Evolutionary conservation across 2,329 filamentous ascomycete species (phyloP), one percentile per base, ranked within the genome.

Genomic region (Fusarium sp.): DNA sequence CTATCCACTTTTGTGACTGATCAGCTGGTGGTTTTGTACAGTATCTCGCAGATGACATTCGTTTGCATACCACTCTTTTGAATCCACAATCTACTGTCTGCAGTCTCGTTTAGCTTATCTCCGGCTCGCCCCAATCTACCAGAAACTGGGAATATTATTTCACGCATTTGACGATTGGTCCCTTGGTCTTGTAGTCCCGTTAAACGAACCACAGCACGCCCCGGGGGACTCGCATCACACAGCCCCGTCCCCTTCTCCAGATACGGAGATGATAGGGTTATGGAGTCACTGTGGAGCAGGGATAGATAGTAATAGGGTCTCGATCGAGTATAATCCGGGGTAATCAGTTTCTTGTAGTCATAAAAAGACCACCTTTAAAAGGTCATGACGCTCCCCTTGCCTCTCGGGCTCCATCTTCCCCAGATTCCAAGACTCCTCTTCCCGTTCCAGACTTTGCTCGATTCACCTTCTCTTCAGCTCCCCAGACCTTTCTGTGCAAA

Each of bases 331-430:
- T 65, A 65, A 65, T 65, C 62, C 16, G 62, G 62, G 62, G 62
- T 42, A 65, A 53, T 38, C 62, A 65, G 30, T 65, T 59, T 65
- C 53, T 65, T 30, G 60, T 65, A 65, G 52, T 59, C 62, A 65
- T 65, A 59, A 28, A 52, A 52, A 47, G 34, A 9, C 13, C 31
- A 9, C 16, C 23, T 52, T 65, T 65, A 65, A 42, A 65, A 65
- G 46, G 52, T 20, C 38, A 52, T 52, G 36, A 38, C 36, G 38
- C 30, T 33, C 60, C 42, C 40, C 45, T 26, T 58, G 54, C 23
- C 16, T 36, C 36, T 34, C 18, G 20, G 60, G 31, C 23, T 42
- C 60, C 62, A 65, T 65, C 36, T 65, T 65, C 62, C 62, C 60
- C 60, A 64, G 61, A 65, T 59, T 65, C 30, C 49, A 40, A 40